These are phyloP conservation scores for Metarhizium album DNA, from an alignment of 2,329 filamentous ascomycete genomes.

Conservation along the genomic window DNA sequence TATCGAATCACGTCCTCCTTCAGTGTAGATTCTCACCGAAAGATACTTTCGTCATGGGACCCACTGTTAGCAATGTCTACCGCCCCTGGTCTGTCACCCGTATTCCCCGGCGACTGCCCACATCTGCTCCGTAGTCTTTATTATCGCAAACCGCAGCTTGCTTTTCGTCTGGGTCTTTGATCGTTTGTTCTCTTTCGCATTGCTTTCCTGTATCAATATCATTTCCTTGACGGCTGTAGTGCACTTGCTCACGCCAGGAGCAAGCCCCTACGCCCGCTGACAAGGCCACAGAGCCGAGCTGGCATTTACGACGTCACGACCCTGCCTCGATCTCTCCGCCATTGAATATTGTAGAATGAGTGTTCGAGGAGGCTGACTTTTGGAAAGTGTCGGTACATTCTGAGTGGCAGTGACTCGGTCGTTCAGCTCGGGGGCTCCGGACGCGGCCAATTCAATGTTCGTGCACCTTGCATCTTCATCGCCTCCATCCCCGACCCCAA, in stretches of 20 bases:
- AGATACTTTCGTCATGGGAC: neutral
- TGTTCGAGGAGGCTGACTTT: neutral
- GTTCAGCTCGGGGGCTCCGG: constrained; percentile 18
- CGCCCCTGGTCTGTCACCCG: neutral
- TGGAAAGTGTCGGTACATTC: neutral
- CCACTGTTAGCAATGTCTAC: neutral
- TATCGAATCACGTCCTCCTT: too few relatives aligned
- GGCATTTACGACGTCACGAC: neutral
- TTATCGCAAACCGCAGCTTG: neutral
- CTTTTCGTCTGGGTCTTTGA: neutral
- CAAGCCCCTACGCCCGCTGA: neutral
- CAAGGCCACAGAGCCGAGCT: neutral
- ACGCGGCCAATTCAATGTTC: constrained; percentile 19
- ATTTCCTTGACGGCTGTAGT: neutral
- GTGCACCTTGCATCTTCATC: neutral
- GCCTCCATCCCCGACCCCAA: neutral
- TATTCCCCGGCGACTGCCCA: neutral
- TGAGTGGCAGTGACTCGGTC: neutral
- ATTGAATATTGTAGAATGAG: neutral
- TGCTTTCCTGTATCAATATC: neutral
- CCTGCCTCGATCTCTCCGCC: neutral
- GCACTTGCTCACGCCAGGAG: neutral
- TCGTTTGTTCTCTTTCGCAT: neutral
- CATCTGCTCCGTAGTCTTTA: neutral
- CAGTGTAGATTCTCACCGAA: neutral